Percentiles rank a stretch among this genome's conserved stretches.
Conservation (phyloP, 768 basidiomycete species). For the Trametes sanguinea region DNA sequence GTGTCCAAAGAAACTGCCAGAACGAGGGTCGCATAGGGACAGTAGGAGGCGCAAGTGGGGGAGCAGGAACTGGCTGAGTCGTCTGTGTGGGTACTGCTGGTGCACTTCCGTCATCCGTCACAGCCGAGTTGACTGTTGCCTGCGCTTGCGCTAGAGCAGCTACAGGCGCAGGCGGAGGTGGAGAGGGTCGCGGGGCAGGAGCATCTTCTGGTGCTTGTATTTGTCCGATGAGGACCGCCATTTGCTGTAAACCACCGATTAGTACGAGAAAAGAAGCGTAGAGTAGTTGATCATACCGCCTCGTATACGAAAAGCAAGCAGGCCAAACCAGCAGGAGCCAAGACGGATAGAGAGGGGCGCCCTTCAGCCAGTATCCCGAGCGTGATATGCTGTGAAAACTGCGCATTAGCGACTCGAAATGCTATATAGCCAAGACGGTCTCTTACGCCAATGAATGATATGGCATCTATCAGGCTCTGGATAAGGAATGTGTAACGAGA, state of each 20-base stretch:
- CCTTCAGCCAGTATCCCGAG: conserved; percentile 87
- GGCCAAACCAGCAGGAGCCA: conserved; percentile 84
- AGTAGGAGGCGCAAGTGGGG: conserved; percentile 27
- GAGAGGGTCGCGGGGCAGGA: conserved; percentile 30
- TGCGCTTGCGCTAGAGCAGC: conserved; percentile 24
- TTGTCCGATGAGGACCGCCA: conserved; percentile 75
- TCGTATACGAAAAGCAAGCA: conserved; percentile 81
- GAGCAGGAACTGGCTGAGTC: neutral
- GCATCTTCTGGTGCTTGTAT: conserved; percentile 79
- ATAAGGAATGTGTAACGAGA: conserved; percentile 83
- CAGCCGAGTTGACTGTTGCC: conserved; percentile 16
- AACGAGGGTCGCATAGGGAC: conserved; percentile 33
- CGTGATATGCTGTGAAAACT: conserved; percentile 62
- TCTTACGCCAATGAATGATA: conserved; percentile 75
- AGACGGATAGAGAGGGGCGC: conserved; percentile 73
- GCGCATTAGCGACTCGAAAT: neutral
- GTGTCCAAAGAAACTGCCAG: conserved; percentile 54
- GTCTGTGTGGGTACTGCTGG: conserved; percentile 19
- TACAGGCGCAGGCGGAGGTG: conserved; percentile 9
- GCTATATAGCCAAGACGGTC: neutral
- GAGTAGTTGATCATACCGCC: conserved; percentile 56
- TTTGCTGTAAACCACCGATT: conserved; percentile 59
- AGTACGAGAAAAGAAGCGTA: neutral
- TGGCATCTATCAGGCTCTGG: conserved; percentile 78
- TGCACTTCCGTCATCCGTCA: neutral